Percentiles rank a stretch among this genome's conserved stretches.
phyloP scores from a whole-genome alignment of 192 early-diverging fungal species.

The Oehlia diaphana region DNA sequence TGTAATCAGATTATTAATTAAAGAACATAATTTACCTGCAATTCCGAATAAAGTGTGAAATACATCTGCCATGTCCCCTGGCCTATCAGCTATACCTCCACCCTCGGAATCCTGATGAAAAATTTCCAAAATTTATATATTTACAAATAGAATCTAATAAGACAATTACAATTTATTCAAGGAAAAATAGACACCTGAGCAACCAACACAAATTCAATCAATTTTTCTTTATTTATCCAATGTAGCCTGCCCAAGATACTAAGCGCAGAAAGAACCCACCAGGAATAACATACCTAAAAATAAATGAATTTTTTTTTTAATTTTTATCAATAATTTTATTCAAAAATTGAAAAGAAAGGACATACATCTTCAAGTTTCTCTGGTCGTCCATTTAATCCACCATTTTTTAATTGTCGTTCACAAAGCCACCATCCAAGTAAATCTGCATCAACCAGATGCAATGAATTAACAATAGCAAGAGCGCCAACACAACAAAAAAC shows the following conservation, averaged over 20 bases:
- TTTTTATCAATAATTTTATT: not conserved
- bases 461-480: slow-evolving; percentile 75
- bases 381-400: slow-evolving; percentile 94
- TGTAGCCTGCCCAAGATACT: slow-evolving; percentile 74
- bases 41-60: slow-evolving; percentile 98
- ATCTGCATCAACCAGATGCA: slow-evolving; percentile 82
- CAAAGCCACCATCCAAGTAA: slow-evolving; percentile 90
- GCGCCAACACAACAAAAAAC: slow-evolving; percentile 92
- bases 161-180: too few species aligned
- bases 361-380: slow-evolving; percentile 92
- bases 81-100: slow-evolving; percentile 94
- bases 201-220: slow-evolving; percentile 77
- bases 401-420: slow-evolving; percentile 87
- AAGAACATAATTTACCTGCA: slow-evolving; percentile 51
- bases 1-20: not conserved
- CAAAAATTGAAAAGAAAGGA: not conserved
- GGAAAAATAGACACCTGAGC: slow-evolving; percentile 59
- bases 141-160: not conserved
- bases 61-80: slow-evolving; percentile 89
- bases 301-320: not conserved
- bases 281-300: slow-evolving; percentile 90
- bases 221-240: slow-evolving; percentile 82
- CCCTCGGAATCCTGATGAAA: slow-evolving; percentile 63
- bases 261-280: slow-evolving; percentile 95
- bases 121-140: not conserved